These are phyloP conservation scores for Wallacemonas collosoma DNA, from an alignment of 208 protist genomes.

Conservation along the genomic window DNA sequence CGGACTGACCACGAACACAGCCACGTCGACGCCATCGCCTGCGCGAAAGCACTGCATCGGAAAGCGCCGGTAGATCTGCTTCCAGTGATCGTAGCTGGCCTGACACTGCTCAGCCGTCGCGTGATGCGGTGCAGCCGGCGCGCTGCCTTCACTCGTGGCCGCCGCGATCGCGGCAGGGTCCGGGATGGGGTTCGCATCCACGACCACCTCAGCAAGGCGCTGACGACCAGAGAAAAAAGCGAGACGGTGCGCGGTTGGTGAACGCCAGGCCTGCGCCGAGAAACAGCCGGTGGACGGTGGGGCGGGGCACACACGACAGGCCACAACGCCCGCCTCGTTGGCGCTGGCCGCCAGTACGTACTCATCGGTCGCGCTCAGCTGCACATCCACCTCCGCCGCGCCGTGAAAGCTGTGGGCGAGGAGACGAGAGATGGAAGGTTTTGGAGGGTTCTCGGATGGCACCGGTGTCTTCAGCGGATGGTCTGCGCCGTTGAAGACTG, in stretches of 20 bases:
- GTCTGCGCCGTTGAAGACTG: slow-evolving; percentile 40
- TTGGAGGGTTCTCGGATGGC: slow-evolving; percentile 21
- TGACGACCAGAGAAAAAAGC: slow-evolving; percentile 60
- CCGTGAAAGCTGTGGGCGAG: slow-evolving; percentile 36
- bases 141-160: too few relatives aligned
- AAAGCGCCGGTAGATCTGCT: background rate
- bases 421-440: slow-evolving; percentile 32
- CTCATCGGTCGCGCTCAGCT: slow-evolving; percentile 26
- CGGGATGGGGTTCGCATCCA: slow-evolving; percentile 20
- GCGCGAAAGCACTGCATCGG: slow-evolving; percentile 19
- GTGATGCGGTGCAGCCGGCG: too few relatives aligned
- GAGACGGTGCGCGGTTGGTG: slow-evolving; percentile 33
- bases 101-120: background rate
- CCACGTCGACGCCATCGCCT: slow-evolving; percentile 20
- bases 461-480: slow-evolving; percentile 29
- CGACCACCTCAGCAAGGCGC: slow-evolving; percentile 42
- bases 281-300: slow-evolving; percentile 19
- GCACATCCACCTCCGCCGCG: slow-evolving; percentile 26
- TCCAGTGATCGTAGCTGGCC: slow-evolving; percentile 15
- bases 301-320: slow-evolving; percentile 39
- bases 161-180: background rate
- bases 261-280: slow-evolving; percentile 15
- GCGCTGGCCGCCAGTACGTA: slow-evolving; percentile 30
- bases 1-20: slow-evolving; percentile 25
- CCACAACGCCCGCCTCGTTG: slow-evolving; percentile 29